phyloP scores from a whole-genome alignment of 768 basidiomycete genomes.

The Tephrocybe sp. region DNA sequence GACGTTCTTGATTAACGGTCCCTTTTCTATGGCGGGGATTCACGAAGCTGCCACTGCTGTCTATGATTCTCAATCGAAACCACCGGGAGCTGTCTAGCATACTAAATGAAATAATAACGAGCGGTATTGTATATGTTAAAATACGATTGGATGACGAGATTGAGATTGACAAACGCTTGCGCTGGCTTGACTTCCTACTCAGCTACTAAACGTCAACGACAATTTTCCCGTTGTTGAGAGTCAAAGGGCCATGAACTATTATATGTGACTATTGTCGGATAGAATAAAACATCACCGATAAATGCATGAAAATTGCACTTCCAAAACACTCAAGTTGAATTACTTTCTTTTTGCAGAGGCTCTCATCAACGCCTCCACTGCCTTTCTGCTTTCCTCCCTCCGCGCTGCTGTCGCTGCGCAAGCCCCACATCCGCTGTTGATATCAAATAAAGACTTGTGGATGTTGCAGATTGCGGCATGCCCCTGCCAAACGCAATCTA shows the following conservation, averaged over 20 bases:
- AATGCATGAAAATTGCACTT: too few species aligned
- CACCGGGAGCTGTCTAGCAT: too few species aligned
- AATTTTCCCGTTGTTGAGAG: too few species aligned
- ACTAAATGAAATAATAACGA: too few species aligned
- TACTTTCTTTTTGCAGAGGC: constrained; percentile 5
- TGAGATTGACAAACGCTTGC: too few species aligned
- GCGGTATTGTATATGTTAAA: too few species aligned
- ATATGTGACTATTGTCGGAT: too few species aligned
- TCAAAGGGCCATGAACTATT: too few species aligned
- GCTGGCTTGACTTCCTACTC: too few species aligned
- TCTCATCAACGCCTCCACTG: constrained; percentile 3
- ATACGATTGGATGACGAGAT: too few species aligned
- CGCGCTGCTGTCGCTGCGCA: background rate
- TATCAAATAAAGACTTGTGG: constrained; percentile 4
- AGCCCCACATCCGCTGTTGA: background rate
- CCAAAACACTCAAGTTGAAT: background rate
- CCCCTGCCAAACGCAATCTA: constrained; percentile 5
- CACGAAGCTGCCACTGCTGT: background rate
- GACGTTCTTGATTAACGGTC: background rate
- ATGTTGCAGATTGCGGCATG: constrained; percentile 1
- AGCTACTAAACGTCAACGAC: too few species aligned
- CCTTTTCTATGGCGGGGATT: background rate
- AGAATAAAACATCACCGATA: too few species aligned
- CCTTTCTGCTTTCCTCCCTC: constrained; percentile 3
- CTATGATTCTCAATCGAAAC: background rate